A percentile compares a stretch with the other conserved stretches of the same genome.
These are phyloP conservation scores for Cnidoscolus chayamansa DNA, from an alignment of 441 rosid genomes.

Conservation along the genomic window DNA sequence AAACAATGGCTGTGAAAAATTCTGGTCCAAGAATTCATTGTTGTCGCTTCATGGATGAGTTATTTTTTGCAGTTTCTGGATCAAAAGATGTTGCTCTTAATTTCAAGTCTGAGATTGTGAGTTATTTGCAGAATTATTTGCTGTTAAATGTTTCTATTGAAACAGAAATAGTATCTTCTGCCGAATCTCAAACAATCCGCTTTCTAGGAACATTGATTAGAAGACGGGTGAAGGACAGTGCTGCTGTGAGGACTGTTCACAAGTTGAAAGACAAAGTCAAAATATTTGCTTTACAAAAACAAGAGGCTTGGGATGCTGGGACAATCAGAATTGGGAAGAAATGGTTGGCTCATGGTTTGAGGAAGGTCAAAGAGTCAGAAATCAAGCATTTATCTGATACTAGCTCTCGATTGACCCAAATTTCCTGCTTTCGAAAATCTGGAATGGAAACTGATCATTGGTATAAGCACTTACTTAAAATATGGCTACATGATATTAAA, in stretches of 20 bases:
- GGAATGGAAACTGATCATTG: conserved; percentile 98
- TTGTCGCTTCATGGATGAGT: conserved; percentile 86
- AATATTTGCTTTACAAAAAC: conserved; percentile 67
- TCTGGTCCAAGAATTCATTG: conserved; percentile 49
- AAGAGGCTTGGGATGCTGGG: conserved; percentile 80
- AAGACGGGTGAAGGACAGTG: conserved; percentile 57
- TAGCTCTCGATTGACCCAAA: conserved; percentile 59
- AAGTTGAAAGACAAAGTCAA: conserved; percentile 80
- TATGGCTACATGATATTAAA: conserved; percentile 73
- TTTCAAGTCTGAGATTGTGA: conserved; percentile 54
- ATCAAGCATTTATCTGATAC: conserved; percentile 70
- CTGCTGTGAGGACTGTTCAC: conserved; percentile 70
- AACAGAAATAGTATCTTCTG: conserved; percentile 43
- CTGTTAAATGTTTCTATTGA: conserved; percentile 48
- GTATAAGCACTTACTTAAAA: conserved; percentile 69
- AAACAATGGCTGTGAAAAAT: conserved; percentile 23
- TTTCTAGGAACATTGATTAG: conserved; percentile 64
- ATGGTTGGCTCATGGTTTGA: conserved; percentile 89
- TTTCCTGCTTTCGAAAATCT: conserved; percentile 68
- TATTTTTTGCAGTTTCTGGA: conserved; percentile 73
- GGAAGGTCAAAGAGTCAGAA: conserved; percentile 92
- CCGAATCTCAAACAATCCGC: conserved; percentile 49
- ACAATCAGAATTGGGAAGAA: conserved; percentile 77
- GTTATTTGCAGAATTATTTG: conserved; percentile 48
- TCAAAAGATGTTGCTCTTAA: conserved; percentile 50